phyloP scores from a whole-genome alignment of 1,139 yeast genomes.

The Yamadazyma membranifaciens region DNA sequence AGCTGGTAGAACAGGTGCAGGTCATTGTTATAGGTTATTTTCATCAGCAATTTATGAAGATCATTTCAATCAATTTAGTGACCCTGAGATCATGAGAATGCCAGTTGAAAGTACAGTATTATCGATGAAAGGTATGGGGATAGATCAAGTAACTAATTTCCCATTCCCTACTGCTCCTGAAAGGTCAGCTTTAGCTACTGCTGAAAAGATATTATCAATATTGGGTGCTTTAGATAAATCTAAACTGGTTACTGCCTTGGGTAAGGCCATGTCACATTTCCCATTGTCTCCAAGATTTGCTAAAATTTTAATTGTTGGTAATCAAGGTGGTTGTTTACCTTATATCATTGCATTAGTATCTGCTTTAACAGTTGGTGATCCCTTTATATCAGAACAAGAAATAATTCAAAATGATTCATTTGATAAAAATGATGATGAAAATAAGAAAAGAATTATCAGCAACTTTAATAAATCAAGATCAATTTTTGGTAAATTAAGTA shows the following conservation, averaged over 20 bases:
- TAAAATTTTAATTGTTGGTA: conserved; percentile 83
- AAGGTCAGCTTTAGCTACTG: conserved; percentile 53
- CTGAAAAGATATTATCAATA: conserved; percentile 64
- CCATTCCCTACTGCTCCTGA: conserved; percentile 98
- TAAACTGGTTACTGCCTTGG: conserved; percentile 66
- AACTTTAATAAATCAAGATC: conserved; percentile 57
- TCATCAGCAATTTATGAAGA: conserved; percentile 95
- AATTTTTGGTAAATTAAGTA: conserved; percentile 65
- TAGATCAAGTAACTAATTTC: conserved; percentile 83
- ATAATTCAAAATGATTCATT: conserved; percentile 10
- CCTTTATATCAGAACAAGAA: conserved; percentile 74
- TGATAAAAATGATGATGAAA: conserved; percentile 28
- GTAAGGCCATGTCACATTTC: conserved; percentile 82
- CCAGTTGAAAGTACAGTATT: conserved; percentile 94
- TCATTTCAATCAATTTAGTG: conserved; percentile 77
- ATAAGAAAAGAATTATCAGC: conserved; percentile 41
- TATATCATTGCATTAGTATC: conserved; percentile 89
- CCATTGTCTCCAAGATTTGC: conserved; percentile 95
- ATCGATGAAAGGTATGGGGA: conserved; percentile 97
- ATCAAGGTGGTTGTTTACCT: conserved; percentile 82
- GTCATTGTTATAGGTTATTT: conserved; percentile 89
- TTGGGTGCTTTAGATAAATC: conserved; percentile 74
- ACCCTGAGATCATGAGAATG: conserved; percentile 91
- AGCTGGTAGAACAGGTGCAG: conserved; percentile 99
- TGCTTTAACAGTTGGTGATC: conserved; percentile 92